Conservation (phyloP, 2,329 filamentous ascomycete genomes). For the Colletotrichum higginsianum region DNA sequence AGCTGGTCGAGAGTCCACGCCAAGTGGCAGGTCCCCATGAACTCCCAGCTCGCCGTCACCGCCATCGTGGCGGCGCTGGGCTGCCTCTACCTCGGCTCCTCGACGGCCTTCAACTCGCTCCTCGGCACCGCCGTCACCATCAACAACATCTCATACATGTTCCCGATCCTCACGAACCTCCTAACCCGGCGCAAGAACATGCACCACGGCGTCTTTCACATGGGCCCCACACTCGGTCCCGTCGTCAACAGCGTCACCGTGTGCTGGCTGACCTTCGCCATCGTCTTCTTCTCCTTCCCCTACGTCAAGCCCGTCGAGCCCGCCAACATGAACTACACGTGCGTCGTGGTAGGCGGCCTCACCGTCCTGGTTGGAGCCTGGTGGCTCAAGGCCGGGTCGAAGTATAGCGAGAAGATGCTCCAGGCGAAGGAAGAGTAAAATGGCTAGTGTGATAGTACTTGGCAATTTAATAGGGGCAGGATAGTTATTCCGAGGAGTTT, state of each 20-base stretch:
- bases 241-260: constrained; percentile 55
- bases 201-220: constrained; percentile 57
- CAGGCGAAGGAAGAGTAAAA: constrained; percentile 51
- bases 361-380: constrained; percentile 55
- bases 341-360: constrained; percentile 59
- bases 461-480: background rate
- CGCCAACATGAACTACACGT: constrained; percentile 65
- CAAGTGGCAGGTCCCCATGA: constrained; percentile 54
- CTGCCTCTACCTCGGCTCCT: constrained; percentile 59
- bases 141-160: constrained; percentile 61
- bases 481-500: background rate
- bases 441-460: too few relatives aligned
- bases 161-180: constrained; percentile 62
- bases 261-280: constrained; percentile 56
- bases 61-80: constrained; percentile 56
- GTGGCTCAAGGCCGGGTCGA: constrained; percentile 59
- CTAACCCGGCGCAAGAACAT: constrained; percentile 57
- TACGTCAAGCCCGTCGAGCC: constrained; percentile 56
- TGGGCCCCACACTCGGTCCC: constrained; percentile 51
- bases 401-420: constrained; percentile 56
- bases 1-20: constrained; percentile 56
- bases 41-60: constrained; percentile 54
- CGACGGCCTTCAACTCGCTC: constrained; percentile 61
- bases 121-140: constrained; percentile 57
- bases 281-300: constrained; percentile 62